Base-by-base conservation (phyloP, 768 basidiomycete species). In the Boletus reticulatus region DNA sequence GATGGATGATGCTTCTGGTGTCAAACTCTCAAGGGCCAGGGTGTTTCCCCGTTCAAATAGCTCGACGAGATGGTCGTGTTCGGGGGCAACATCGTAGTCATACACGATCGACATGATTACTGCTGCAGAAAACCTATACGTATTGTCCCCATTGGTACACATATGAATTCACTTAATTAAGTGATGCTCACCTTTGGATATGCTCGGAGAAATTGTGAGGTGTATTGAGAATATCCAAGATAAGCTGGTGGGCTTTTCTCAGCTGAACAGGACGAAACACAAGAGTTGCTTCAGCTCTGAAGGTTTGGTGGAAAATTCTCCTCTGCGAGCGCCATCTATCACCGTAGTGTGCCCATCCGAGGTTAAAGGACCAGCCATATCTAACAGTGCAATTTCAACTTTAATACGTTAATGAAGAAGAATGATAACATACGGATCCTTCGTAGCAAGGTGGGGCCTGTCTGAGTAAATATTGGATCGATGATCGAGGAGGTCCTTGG, bases 21-120 rank as follows among this genome's bases (percentile, higher is more conserved):
- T 57, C 10, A 62, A 19, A 4, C 42, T 19, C 39, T 48, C 53
- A 19, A 67, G 17, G 1, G 59, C 50, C 16, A 66, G 9, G 10
- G 29, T 4, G 3, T 70, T 37, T 4, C 75, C 74, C 10, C 65
- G 62, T 41, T 77, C 71, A 11, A 76, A 71, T 7, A 76, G 57
- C 10, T 71, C 56, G 13, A 79, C 70, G 55, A 76, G 72, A 32
- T 67, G 64, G 46, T 78, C 78, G 1, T 69, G 69, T 32, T 67
- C 56, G 9, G 72, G 62, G 16, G 68, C 68, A 8, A 77, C 67
- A 6, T 72, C 60, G 14, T 72, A 67, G 19, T 76, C 79, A 41
- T 80, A 80, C 14, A 73, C 68, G 14, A 79, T 66, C 16, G 72
- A 69, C 52, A 79, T 63, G 41, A 77, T 67, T 2, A 76, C 68